phyloP scores from a whole-genome alignment of 208 protist species.

The Acanthamoeba sp. region DNA sequence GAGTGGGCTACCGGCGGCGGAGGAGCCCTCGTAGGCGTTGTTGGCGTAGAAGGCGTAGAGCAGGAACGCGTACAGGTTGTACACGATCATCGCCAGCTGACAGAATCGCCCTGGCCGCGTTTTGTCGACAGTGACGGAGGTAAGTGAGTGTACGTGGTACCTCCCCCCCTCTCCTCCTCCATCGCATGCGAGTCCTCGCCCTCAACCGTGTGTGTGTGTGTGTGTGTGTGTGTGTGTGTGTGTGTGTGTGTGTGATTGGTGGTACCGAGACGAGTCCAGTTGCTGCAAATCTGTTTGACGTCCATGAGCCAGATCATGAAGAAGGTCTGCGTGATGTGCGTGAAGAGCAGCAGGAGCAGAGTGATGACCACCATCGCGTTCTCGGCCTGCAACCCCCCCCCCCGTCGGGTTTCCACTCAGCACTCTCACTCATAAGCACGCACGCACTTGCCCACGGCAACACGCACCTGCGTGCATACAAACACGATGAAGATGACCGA shows the following conservation, averaged over 20 bases:
- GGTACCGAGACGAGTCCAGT: conserved; percentile 12
- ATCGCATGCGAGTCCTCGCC: too few species aligned
- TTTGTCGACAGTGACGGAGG: too few species aligned
- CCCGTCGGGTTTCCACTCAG: too few species aligned
- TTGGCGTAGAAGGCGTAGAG: conserved; percentile 66
- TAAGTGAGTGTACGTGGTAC: too few species aligned
- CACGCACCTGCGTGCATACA: background rate
- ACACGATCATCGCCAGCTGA: conserved; percentile 49
- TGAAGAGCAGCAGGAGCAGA: conserved; percentile 29
- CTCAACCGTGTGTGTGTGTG: too few species aligned
- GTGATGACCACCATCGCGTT: conserved; percentile 41
- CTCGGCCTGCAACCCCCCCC: conserved; percentile 47
- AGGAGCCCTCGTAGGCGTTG: conserved; percentile 53
- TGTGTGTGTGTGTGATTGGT: too few species aligned
- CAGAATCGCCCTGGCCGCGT: conserved; percentile 26
- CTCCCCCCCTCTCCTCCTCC: too few species aligned
- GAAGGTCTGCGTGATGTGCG: conserved; percentile 62
- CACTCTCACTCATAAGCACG: too few species aligned
- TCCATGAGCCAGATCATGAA: conserved; percentile 67
- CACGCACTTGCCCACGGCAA: background rate
- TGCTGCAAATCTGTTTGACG: conserved; percentile 12
- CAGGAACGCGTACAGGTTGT: conserved; percentile 49
- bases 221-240: too few species aligned
- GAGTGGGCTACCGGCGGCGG: background rate
- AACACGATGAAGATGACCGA: conserved; percentile 70